phyloP scores from a whole-genome alignment of 352 stramenopile species.

The Pythium monospermum region DNA sequence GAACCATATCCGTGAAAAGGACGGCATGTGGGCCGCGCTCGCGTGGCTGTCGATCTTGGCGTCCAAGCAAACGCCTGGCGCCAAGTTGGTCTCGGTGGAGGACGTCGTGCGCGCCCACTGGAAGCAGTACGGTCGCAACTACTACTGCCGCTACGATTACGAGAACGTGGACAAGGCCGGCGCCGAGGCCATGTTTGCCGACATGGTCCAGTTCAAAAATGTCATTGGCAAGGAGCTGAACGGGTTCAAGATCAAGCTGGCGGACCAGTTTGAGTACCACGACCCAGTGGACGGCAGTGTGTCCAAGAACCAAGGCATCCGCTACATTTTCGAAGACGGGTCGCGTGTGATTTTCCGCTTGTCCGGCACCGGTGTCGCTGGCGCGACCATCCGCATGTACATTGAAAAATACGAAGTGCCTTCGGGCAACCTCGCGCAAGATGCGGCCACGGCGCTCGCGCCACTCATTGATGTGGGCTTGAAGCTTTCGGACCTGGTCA shows the following conservation, averaged over 20 bases:
- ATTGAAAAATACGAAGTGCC: conserved; percentile 97
- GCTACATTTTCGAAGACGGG: conserved; percentile 93
- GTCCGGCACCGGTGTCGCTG: conserved; percentile 95
- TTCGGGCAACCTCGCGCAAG: conserved; percentile 79
- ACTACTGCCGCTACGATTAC: conserved; percentile 99
- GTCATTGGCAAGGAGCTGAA: conserved; percentile 64
- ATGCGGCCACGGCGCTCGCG: conserved; percentile 72
- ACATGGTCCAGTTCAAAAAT: conserved; percentile 65
- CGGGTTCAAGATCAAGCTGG: conserved; percentile 77
- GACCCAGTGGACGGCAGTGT: conserved; percentile 97
- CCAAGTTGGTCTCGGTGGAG: conserved; percentile 92
- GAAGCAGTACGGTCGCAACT: conserved; percentile 97
- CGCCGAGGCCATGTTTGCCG: conserved; percentile 69
- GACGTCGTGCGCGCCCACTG: conserved; percentile 97
- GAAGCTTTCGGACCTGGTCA: conserved; percentile 89
- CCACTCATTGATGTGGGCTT: conserved; percentile 92
- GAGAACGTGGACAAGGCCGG: conserved; percentile 94
- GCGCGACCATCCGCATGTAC: conserved; percentile 99
- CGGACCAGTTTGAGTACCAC: conserved; percentile 98
- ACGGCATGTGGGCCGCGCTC: conserved; percentile 98
- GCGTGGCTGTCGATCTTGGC: conserved; percentile 98
- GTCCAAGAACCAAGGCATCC: conserved; percentile 95
- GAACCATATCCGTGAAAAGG: conserved; percentile 99
- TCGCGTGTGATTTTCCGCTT: conserved; percentile 97
- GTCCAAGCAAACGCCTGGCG: conserved; percentile 75